Percentiles rank a stretch among this genome's conserved stretches.
Evolutionary conservation across 176 grass and related monocot species (phyloP).

Genomic region (Zizania latifolia): DNA sequence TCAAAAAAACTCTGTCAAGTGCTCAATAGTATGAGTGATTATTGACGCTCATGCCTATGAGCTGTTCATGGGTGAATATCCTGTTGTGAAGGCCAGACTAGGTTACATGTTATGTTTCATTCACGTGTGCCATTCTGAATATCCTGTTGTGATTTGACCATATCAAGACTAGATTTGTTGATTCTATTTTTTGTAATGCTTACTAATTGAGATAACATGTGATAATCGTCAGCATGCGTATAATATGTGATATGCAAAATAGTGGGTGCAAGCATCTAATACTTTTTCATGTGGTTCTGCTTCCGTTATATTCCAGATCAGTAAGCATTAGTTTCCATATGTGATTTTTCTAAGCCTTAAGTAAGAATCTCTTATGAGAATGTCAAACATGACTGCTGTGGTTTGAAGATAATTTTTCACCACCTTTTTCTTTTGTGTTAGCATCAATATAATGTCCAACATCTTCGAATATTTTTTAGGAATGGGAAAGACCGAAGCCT

Average conservation of each 20-base stretch:
- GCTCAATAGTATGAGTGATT: no score
- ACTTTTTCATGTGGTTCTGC: background rate
- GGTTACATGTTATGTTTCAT: background rate
- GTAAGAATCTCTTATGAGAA: background rate
- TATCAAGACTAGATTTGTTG: background rate
- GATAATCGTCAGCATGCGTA: background rate
- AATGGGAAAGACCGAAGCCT: slow-evolving; percentile 78
- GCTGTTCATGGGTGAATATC: background rate
- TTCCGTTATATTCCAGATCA: background rate
- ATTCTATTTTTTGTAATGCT: background rate
- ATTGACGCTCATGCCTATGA: background rate
- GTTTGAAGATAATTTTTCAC: slow-evolving; percentile 2
- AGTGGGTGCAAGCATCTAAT: background rate
- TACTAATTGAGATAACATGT: background rate
- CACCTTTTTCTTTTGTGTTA: background rate
- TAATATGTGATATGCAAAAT: background rate
- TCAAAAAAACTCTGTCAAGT: no score
- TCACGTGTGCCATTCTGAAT: background rate
- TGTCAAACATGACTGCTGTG: background rate
- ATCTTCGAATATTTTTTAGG: slow-evolving; percentile 30
- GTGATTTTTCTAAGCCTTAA: background rate
- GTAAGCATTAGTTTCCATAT: background rate
- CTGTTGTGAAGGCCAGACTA: background rate
- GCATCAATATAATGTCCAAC: background rate
- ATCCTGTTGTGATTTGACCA: background rate